A percentile compares a stretch with the other conserved stretches of the same genome.
Conservation (phyloP, 495 filamentous ascomycete species). For the Cairneyella variabilis region DNA sequence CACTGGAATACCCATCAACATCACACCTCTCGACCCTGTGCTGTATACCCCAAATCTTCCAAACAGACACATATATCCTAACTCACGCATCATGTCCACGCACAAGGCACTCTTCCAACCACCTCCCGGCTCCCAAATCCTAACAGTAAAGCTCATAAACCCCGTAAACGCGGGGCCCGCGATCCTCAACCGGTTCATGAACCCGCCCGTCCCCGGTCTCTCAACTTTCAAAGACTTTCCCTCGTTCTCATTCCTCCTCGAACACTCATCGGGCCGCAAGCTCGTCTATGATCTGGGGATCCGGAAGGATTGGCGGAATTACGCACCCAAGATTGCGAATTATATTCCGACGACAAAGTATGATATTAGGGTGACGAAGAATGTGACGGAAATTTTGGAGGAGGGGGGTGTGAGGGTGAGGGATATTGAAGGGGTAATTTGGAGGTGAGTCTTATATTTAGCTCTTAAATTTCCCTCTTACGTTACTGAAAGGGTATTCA, state of each 20-base stretch:
- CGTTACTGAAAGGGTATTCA: too few relatives aligned
- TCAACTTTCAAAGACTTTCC: not conserved
- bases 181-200: not conserved
- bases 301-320: slow-evolving; percentile 39
- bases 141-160: not conserved
- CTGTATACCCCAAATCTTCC: too few relatives aligned
- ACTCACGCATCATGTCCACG: too few relatives aligned
- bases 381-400: slow-evolving; percentile 37
- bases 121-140: not conserved
- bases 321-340: slow-evolving; percentile 34
- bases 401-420: slow-evolving; percentile 31
- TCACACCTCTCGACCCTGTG: too few relatives aligned
- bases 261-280: slow-evolving; percentile 33
- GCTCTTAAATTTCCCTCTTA: not conserved
- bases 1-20: too few relatives aligned
- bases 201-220: not conserved
- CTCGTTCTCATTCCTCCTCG: slow-evolving; percentile 36
- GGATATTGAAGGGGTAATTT: slow-evolving; percentile 44
- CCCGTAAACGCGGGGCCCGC: not conserved
- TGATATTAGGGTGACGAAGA: slow-evolving; percentile 29
- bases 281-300: slow-evolving; percentile 53
- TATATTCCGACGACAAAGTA: slow-evolving; percentile 14
- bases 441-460: slow-evolving; percentile 27
- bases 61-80: too few relatives aligned
- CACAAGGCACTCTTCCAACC: not conserved